A percentile compares a stretch with the other conserved stretches of the same genome.
Conservation (phyloP, 345 rosid species). For the Rhodamnia rubescens region DNA sequence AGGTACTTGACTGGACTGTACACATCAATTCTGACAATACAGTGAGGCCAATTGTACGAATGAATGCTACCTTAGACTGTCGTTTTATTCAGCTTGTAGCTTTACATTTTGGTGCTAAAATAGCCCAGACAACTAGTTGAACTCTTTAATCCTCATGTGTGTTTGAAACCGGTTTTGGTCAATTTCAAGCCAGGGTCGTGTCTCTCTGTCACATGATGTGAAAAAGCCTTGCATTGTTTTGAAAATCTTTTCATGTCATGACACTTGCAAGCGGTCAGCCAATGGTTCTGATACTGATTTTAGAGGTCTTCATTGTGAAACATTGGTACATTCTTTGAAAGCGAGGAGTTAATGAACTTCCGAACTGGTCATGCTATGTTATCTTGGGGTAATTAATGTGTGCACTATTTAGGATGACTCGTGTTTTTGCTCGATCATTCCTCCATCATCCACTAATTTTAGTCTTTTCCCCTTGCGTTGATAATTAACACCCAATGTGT, state of each 20-base stretch:
- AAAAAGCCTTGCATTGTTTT: neutral
- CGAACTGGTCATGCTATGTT: neutral
- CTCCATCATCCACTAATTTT: neutral
- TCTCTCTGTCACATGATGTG: neutral
- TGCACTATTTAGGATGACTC: neutral
- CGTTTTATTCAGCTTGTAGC: neutral
- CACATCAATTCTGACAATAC: neutral
- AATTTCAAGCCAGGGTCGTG: neutral
- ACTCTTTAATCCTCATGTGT: neutral
- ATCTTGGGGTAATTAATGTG: neutral
- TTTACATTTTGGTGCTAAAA: neutral
- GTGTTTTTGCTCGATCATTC: neutral
- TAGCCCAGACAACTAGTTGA: neutral
- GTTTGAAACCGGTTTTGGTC: neutral
- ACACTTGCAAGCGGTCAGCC: neutral
- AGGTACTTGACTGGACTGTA: constrained; percentile 31
- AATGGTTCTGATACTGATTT: neutral
- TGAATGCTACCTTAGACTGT: neutral
- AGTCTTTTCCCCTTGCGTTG: neutral
- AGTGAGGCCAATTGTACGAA: neutral
- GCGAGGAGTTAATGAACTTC: neutral
- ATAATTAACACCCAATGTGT: neutral
- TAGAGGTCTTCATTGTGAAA: neutral
- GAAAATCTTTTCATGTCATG: neutral
- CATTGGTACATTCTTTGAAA: neutral